Base-by-base conservation (phyloP, 306 rosid genomes). In the Fragaria nilgerrensis region DNA sequence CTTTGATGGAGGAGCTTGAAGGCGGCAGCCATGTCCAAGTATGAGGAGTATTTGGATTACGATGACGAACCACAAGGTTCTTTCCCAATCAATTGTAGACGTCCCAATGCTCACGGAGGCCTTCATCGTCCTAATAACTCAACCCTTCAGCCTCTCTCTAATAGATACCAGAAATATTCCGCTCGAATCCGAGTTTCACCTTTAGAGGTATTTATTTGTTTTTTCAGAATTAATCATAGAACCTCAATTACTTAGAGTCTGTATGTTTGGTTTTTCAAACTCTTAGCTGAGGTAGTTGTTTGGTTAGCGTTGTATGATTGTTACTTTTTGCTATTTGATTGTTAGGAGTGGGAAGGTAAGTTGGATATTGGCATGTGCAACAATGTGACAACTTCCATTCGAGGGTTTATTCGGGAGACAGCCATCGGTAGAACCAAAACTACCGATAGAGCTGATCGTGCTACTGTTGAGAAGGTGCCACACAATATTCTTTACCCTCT, bases 311-410 rank as follows among this genome's bases (percentile, higher is more conserved):
- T 0, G 5, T 56, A 56, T 56, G 10, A 2, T 22, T 56, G 14
- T n/a, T 55, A 55, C 7, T 25, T 61, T 61, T 34, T 61, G 66
- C 3, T 59, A 1, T 61, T 71, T 58, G 70, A 16, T 77, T 77
- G 70, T 37, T 85, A 91, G 98, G 97, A 94, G 66, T 90, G 97
- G 97, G 98, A 94, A 86, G 97, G 98, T 13, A 90, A 96, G 82
- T 55, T 83, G 73, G 76, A 87, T 29, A 83, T 90, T 63, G 93
- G 95, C 74, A 89, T 94, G 96, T 90, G 94, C 16, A 94, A 92
- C 78, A 88, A 91, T 15, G 98, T 94, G 59, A 90, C 94, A 10
- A 89, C 97, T 6, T 97, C 91, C 7, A 94, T 94, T 72, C 96
- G 98, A 20, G 97, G 16, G 72, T 89, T 94, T 76, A 90, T 91